Base-by-base conservation (phyloP, 2,329 filamentous ascomycete species). In the Penicillium brevicompactum region DNA sequence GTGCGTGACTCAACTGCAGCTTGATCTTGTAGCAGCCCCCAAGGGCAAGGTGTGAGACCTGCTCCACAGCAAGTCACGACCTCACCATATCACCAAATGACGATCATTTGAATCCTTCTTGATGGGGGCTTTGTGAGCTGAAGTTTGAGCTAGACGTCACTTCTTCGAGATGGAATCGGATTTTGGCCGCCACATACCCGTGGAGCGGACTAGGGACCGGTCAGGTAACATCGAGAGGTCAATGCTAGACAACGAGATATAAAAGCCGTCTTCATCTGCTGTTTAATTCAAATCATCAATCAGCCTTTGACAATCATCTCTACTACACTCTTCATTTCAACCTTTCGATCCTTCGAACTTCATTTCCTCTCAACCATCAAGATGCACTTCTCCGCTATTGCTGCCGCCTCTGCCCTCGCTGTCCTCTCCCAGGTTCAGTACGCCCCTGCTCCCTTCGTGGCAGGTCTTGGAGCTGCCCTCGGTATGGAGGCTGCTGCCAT, bases 351-450 rank as follows among this genome's bases (percentile, higher is more conserved):
- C 34, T 32, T 47, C 38, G 27, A 34, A 34, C 31, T 34, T 34
- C 31, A 34, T 34, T 10, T 34, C 31, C 8, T 8, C 10, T 34
- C 34, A 37, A 37, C 7, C 34, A 37, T 37, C 34, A 37, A 37
- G 14, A 54, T 54, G 51, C 45, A 40, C 16, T 16, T 45, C 45
- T 45, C 31, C n/a, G 32, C 34, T 6, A n/a, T 49, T 13, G 51
- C 45, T 34, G 45, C 45, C 37, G 18, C 37, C 30, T 49, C 51
- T 16, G 16, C 27, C 22, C 9, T 43, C n/a, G 45, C 45, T 22
- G 24, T 49, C 27, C 31, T 54, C 46, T 54, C 51, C 9, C 13
- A 22, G 38, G 51, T 54, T 24, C 51, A 54, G 30, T 54, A 49
- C 46, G 27, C 22, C 32, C 52, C 52, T 9, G 46, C 46, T 37